These are phyloP conservation scores for Ceratocystis harringtonii DNA, from an alignment of 2,329 filamentous ascomycete genomes.

Conservation along the genomic window DNA sequence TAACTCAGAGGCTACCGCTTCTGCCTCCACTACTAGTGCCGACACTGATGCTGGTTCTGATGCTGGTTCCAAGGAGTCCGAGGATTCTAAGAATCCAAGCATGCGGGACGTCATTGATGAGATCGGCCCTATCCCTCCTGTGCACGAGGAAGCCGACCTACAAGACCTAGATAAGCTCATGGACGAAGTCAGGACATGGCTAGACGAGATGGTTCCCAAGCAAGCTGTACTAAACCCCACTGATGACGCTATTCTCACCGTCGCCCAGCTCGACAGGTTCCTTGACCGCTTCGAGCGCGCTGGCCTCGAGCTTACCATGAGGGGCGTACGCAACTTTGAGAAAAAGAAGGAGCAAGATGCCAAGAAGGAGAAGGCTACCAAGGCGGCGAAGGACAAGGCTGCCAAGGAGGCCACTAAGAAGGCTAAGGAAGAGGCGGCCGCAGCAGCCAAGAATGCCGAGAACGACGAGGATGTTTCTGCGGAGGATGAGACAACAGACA, in stretches of 20 bases:
- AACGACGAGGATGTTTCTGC: constrained; percentile 17
- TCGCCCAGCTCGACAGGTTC: constrained; percentile 56
- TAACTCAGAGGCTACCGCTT: constrained; percentile 25
- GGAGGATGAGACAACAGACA: constrained; percentile 27
- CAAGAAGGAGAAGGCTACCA: constrained; percentile 32
- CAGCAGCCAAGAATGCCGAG: constrained; percentile 26
- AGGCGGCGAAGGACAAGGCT: constrained; percentile 29
- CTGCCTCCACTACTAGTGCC: constrained; percentile 31
- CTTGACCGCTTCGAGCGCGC: constrained; percentile 56
- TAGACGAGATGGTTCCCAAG: constrained; percentile 52
- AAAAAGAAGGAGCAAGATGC: constrained; percentile 31
- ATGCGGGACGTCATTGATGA: constrained; percentile 33
- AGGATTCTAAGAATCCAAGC: constrained; percentile 26
- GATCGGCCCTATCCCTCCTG: constrained; percentile 42
- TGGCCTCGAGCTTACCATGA: constrained; percentile 55
- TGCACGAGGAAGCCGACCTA: constrained; percentile 62
- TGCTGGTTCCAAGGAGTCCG: constrained; percentile 37
- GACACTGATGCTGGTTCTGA: constrained; percentile 47
- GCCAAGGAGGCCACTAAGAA: constrained; percentile 26
- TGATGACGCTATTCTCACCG: constrained; percentile 59
- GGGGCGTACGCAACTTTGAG: constrained; percentile 45
- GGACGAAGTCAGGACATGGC: constrained; percentile 53
- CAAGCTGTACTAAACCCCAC: constrained; percentile 56
- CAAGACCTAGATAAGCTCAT: constrained; percentile 46
- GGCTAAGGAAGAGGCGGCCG: constrained; percentile 26